Conservation (phyloP, 169 alveolate species). For the Plasmodium gallinaceum region DNA sequence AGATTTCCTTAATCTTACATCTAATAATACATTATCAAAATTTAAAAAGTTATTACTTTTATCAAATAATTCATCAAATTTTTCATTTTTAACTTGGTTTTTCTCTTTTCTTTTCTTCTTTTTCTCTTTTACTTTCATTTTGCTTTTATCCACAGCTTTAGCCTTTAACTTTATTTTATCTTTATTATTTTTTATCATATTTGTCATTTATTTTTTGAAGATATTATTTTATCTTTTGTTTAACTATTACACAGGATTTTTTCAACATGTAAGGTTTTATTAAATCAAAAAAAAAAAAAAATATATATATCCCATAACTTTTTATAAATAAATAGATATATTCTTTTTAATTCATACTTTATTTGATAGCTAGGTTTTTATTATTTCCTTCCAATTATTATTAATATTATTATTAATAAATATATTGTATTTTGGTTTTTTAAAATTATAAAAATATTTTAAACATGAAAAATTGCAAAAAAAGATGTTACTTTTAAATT, state of each 20-base stretch:
- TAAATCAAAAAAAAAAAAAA: neutral
- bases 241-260: neutral
- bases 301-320: too few relatives aligned
- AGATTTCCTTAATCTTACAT: constrained; percentile 66
- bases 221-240: neutral
- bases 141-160: neutral
- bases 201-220: neutral
- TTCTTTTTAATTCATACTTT: too few relatives aligned
- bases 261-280: neutral
- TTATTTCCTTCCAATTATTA: too few relatives aligned
- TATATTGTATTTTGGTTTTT: too few relatives aligned
- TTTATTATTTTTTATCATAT: neutral
- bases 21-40: constrained; percentile 53
- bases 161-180: neutral
- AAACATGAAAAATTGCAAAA: too few relatives aligned
- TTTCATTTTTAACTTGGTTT: neutral
- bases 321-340: too few relatives aligned
- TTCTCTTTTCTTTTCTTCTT: neutral
- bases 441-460: too few relatives aligned
- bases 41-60: constrained; percentile 22
- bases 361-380: too few relatives aligned
- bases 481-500: too few relatives aligned
- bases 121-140: neutral
- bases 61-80: constrained; percentile 32
- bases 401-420: too few relatives aligned